Evolutionary conservation across 2,329 filamentous ascomycete species (phyloP).

Genomic region (Alternaria longipes): DNA sequence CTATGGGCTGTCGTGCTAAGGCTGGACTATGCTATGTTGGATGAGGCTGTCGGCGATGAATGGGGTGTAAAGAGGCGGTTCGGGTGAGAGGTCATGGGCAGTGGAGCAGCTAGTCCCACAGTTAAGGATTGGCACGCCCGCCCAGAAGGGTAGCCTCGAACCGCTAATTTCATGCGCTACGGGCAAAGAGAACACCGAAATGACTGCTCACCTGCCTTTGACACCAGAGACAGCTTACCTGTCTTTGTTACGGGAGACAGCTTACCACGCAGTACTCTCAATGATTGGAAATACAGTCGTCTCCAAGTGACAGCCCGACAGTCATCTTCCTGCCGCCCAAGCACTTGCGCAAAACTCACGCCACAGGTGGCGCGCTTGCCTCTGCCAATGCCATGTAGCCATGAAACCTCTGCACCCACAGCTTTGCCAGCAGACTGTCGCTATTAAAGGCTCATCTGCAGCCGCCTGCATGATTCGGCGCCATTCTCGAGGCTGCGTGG

Average conservation of each 20-base stretch:
- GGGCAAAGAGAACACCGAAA: background rate
- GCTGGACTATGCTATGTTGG: constrained; percentile 33
- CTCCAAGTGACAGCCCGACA: no score
- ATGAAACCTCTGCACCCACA: background rate
- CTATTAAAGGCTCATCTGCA: background rate
- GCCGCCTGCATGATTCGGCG: constrained; percentile 4
- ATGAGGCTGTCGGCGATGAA: constrained; percentile 44
- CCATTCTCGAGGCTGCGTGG: constrained; percentile 9
- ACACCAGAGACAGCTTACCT: no score
- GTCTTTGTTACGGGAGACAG: no score
- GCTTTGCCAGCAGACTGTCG: background rate
- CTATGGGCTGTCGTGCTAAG: constrained; percentile 16
- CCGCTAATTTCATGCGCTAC: constrained; percentile 26
- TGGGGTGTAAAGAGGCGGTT: constrained; percentile 27
- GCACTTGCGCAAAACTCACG: background rate
- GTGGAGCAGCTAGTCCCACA: constrained; percentile 24
- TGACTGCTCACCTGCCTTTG: background rate
- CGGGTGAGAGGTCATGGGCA: constrained; percentile 30
- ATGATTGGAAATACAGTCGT: no score
- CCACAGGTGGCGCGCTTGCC: constrained; percentile 3
- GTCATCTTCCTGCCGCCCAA: background rate
- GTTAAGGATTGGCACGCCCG: constrained; percentile 11
- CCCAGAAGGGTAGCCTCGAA: constrained; percentile 23
- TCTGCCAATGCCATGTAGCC: constrained; percentile 1
- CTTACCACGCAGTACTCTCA: no score